These are phyloP conservation scores for Candida mattraensis DNA, from an alignment of 805 yeast genomes.

Conservation along the genomic window DNA sequence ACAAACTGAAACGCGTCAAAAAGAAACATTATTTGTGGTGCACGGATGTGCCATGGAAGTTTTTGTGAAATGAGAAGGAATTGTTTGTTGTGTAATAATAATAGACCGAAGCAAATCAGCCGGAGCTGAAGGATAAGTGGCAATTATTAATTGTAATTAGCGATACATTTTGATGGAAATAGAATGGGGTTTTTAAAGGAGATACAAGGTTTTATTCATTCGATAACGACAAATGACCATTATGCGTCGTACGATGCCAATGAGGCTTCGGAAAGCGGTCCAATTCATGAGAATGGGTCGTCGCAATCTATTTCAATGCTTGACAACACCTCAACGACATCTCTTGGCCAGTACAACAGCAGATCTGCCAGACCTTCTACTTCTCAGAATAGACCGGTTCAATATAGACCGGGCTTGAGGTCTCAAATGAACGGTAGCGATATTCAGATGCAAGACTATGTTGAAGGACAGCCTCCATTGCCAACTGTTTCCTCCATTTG, in stretches of 20 bases:
- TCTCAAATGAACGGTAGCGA: conserved; percentile 52
- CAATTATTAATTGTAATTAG: no score
- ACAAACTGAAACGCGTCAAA: no score
- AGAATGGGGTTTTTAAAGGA: conserved; percentile 31
- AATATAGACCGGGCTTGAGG: conserved; percentile 43
- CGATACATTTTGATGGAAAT: no score
- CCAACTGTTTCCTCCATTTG: conserved; percentile 78
- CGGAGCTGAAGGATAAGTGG: no score
- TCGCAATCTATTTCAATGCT: conserved; percentile 31
- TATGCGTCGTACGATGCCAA: conserved; percentile 51
- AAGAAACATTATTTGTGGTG: no score
- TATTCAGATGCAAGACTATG: conserved; percentile 45
- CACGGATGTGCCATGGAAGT: no score
- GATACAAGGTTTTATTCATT: conserved; percentile 40
- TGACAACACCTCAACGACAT: conserved; percentile 33
- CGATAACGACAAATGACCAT: conserved; percentile 58
- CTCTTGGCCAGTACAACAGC: conserved; percentile 37
- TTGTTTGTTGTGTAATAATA: no score
- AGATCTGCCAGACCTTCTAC: conserved; percentile 41
- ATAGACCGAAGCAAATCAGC: no score
- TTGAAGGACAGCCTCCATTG: conserved; percentile 48
- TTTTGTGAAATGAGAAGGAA: no score
- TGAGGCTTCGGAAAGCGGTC: conserved; percentile 30
- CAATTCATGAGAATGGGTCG: conserved; percentile 23
- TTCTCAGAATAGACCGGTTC: conserved; percentile 34